Conservation (phyloP, 1,284 basidiomycete genomes). For the Ceratobasidium sp. region DNA sequence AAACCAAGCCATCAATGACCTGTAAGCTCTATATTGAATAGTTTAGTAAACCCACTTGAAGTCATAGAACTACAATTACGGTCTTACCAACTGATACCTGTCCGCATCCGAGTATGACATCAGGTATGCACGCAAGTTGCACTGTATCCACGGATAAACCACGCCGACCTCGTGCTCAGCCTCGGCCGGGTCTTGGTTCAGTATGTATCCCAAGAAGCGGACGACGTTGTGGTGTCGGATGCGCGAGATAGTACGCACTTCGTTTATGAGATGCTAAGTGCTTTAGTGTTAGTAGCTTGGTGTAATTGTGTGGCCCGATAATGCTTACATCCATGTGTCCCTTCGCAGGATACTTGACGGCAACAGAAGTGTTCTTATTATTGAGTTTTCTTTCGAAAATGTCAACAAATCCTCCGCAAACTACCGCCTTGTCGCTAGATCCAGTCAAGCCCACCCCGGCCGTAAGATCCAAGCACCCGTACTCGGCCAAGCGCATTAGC, state of each 20-base stretch:
- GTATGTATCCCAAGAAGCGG: slow-evolving; percentile 8
- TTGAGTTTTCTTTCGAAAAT: neutral
- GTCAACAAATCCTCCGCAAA: slow-evolving; percentile 16
- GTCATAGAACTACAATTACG: neutral
- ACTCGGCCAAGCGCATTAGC: neutral
- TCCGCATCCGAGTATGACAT: neutral
- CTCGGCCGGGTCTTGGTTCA: neutral
- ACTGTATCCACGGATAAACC: slow-evolving; percentile 28
- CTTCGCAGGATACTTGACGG: neutral
- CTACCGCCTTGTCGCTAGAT: neutral
- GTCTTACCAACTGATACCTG: slow-evolving; percentile 8
- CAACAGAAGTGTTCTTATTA: neutral
- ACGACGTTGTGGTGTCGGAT: slow-evolving; percentile 24
- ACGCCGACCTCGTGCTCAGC: neutral
- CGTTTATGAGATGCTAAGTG: slow-evolving; percentile 6
- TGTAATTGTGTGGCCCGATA: neutral
- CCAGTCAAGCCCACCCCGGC: neutral
- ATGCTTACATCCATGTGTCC: slow-evolving; percentile 22
- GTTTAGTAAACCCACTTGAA: neutral
- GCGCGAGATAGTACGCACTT: slow-evolving; percentile 2
- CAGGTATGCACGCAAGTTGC: slow-evolving; percentile 17
- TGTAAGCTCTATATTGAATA: slow-evolving; percentile 10
- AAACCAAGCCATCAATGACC: slow-evolving; percentile 1
- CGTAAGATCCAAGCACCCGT: slow-evolving; percentile 6
- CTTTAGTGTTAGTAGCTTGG: neutral